Percentiles rank a stretch among this genome's conserved stretches.
phyloP scores from a whole-genome alignment of 164 flowering plant species.

The Taxillus chinensis region DNA sequence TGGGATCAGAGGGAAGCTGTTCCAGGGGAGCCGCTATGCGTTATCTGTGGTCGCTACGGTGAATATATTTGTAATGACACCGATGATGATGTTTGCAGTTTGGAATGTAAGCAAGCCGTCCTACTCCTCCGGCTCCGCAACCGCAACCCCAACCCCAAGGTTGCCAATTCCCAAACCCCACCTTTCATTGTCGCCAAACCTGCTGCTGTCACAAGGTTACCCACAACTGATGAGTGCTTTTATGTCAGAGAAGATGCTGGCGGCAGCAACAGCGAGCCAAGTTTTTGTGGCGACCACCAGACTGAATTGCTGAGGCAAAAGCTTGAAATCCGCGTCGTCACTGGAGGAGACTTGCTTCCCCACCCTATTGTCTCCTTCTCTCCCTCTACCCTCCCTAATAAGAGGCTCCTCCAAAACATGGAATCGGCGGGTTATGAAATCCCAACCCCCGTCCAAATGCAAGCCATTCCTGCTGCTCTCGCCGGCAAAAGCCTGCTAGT shows the following conservation, averaged over 20 bases:
- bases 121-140: conserved; percentile 8
- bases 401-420: conserved; percentile 52
- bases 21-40: conserved; percentile 75
- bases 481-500: conserved; percentile 69
- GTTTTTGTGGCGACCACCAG: conserved; percentile 18
- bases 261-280: conserved; percentile 11
- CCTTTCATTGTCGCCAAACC: conserved; percentile 2
- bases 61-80: conserved; percentile 93
- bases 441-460: conserved; percentile 96
- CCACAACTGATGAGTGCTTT: conserved; percentile 66
- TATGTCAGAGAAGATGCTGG: conserved; percentile 47
- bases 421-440: conserved; percentile 66
- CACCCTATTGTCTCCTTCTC: conserved; percentile 62
- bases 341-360: conserved; percentile 38
- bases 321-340: conserved; percentile 42
- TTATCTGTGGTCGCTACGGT: conserved; percentile 91
- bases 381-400: conserved; percentile 45
- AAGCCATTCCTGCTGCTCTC: conserved; percentile 82
- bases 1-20: conserved; percentile 80
- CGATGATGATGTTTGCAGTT: conserved; percentile 86
- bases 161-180: conserved; percentile 20
- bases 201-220: conserved; percentile 28
- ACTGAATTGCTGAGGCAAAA: conserved; percentile 43
- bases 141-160: conserved; percentile 7
- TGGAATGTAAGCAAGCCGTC: conserved; percentile 57